Conservation (phyloP, 2,329 filamentous ascomycete species). For the Diaporthe ilicicola region DNA sequence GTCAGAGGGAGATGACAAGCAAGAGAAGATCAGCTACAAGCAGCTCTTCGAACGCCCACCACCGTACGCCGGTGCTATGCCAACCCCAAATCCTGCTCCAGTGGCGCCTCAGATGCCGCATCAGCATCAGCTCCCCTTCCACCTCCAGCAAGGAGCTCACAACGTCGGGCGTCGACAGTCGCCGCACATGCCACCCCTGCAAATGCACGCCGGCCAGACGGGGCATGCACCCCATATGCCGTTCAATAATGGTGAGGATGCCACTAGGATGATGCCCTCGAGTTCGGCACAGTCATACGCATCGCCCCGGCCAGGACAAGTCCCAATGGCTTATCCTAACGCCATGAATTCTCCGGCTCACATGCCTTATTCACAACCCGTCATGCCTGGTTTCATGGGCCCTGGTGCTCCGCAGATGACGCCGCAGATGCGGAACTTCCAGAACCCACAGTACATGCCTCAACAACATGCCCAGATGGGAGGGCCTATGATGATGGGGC, state of each 20-base stretch:
- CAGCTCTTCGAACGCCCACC: slow-evolving; percentile 80
- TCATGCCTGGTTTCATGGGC: slow-evolving; percentile 75
- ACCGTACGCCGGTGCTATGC: slow-evolving; percentile 63
- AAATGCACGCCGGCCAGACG: slow-evolving; percentile 79
- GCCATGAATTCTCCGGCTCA: slow-evolving; percentile 75
- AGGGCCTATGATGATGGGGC: slow-evolving; percentile 89
- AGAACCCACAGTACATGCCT: slow-evolving; percentile 76
- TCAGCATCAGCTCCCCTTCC: slow-evolving; percentile 84
- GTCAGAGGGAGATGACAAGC: slow-evolving; percentile 74
- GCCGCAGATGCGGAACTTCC: slow-evolving; percentile 71
- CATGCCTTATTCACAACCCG: slow-evolving; percentile 75
- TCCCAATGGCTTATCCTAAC: slow-evolving; percentile 71
- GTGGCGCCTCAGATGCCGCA: slow-evolving; percentile 78
- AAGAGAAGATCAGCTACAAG: slow-evolving; percentile 73
- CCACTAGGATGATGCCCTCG: slow-evolving; percentile 83
- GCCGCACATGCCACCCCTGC: slow-evolving; percentile 80
- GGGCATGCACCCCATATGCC: slow-evolving; percentile 69
- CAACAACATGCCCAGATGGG: slow-evolving; percentile 77
- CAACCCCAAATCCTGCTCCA: slow-evolving; percentile 75
- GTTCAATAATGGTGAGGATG: slow-evolving; percentile 80
- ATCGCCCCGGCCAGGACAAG: slow-evolving; percentile 79
- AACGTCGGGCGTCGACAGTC: slow-evolving; percentile 74
- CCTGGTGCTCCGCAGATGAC: slow-evolving; percentile 75
- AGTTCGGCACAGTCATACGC: slow-evolving; percentile 86
- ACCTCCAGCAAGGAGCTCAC: slow-evolving; percentile 79